Base-by-base conservation (phyloP, 78 protist genomes). In the Cavenderia fasciculata region DNA sequence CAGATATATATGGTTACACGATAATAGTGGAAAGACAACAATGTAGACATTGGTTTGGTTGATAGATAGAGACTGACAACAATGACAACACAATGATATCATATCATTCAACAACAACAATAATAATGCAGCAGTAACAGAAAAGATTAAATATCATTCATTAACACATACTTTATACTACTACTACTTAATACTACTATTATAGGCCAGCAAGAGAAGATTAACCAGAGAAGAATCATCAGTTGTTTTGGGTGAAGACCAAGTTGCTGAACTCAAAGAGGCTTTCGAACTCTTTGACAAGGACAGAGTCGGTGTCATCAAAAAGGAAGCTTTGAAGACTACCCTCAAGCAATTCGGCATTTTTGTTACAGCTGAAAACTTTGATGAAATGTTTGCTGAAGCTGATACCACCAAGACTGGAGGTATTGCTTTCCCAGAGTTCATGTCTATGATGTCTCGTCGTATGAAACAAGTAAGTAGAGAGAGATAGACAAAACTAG, bases 181-280 rank as follows among this genome's bases (percentile, higher is more conserved):
- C n/a, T n/a, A n/a, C n/a, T n/a, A n/a, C n/a, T n/a, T n/a, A n/a
- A n/a, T n/a, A n/a, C n/a, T n/a, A n/a, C n/a, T n/a, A n/a, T n/a
- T n/a, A n/a, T n/a, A n/a, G n/a, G n/a, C 88, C 4, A 34, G 49
- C 21, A 78, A 78, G 71, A 78, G 88, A 78, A 78, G 88, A 78
- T 78, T 78, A 65, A 65, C 73, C 16, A 78, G 88, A 78, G 88
- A 78, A 66, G 88, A 78, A 66, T 78, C 88, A 49, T 78, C 88
- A 47, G 76, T 75, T 52, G 92, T 73, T 85, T 59, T 86, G 46
- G 75, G 87, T 4, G 98, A 97, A 61, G 99, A 97, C 72, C 99
- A 98, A 74, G 95, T 98, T 69, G 97, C 96, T 40, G 99, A 97
- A 86, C 97, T 96, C 94, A 96, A 95, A 92, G 98, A 96, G 82